Evolutionary conservation across 139 green algal genomes (phyloP), one percentile per base, ranked within the genome.

Genomic region (Haematococcus lacustris): DNA sequence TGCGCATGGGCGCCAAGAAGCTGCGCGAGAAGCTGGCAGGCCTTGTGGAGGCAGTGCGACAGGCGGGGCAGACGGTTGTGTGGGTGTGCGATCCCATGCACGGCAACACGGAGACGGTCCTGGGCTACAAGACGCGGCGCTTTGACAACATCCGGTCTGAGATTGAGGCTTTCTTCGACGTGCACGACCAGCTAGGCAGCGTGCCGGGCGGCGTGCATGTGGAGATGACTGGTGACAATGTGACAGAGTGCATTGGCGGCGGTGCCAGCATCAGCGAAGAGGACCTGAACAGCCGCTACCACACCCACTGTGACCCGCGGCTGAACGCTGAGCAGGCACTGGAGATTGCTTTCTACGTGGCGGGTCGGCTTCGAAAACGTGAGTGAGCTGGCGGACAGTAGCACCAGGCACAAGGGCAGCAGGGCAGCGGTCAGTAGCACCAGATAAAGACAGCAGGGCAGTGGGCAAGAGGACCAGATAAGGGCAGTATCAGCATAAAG

Each of bases 11-110:
- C 35, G 91, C 94, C 25, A 79, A 81, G 25, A 97, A 96, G 76
- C 78, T 99, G 64, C 80, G 90, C 13, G 71, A 88, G 39, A 82
- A 93, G 53, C 75, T 97, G 71, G 91, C 93, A 1, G 66, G 37
- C 2, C 81, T 97, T 32, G 83, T 97, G 30, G 41, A 87, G 66
- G 91, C 88, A 6, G 88, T 96, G 32, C 61, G 50, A 3, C 32
- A 85, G 3, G 80, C 81, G 17, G 82, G 81, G n/a, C 92, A 95
- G 78, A 77, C 90, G 9, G 96, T 99, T 13, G 91, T 91, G 25
- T 99, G 96, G 96, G 88, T 98, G 37, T 96, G 82, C 70, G 96
- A 99, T 78, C 96, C 96, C 71, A 97, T 99, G 92, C 96, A 99
- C 80, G 96, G 95, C 79, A 99, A 99, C 90, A 99, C 93, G 0